These are phyloP conservation scores for Phoma sp. DNA, from an alignment of 2,329 filamentous ascomycete genomes.

Conservation along the genomic window DNA sequence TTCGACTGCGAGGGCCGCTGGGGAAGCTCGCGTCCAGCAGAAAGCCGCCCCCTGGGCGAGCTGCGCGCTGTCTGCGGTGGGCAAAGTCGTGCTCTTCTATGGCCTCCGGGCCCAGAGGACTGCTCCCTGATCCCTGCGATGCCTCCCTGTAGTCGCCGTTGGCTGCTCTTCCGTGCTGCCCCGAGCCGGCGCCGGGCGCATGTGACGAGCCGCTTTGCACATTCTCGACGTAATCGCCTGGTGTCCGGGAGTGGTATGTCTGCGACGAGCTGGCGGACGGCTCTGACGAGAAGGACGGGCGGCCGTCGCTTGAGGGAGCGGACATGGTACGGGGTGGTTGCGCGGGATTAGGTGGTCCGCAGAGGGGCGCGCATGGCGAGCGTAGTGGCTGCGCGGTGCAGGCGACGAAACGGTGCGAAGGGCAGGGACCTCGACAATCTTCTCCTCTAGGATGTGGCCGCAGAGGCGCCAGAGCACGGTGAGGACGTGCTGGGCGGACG, in stretches of 20 bases:
- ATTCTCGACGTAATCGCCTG: slow-evolving; percentile 31
- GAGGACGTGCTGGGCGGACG: slow-evolving; percentile 3
- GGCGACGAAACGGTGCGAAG: neutral
- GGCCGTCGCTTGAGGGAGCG: slow-evolving; percentile 41
- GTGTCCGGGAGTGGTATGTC: slow-evolving; percentile 39
- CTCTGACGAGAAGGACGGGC: slow-evolving; percentile 36
- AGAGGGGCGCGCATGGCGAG: slow-evolving; percentile 37
- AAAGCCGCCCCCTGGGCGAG: slow-evolving; percentile 52
- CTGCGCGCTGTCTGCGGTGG: slow-evolving; percentile 35
- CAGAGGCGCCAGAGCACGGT: slow-evolving; percentile 5
- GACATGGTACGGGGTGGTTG: slow-evolving; percentile 34
- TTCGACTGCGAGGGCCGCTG: slow-evolving; percentile 22
- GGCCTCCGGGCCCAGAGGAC: slow-evolving; percentile 28
- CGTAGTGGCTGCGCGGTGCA: neutral
- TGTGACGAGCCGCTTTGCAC: slow-evolving; percentile 37
- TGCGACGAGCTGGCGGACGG: slow-evolving; percentile 42
- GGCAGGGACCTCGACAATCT: neutral
- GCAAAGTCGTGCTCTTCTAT: slow-evolving; percentile 43
- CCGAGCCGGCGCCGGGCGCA: slow-evolving; percentile 24
- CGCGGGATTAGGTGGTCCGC: slow-evolving; percentile 31
- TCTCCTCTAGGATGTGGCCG: neutral
- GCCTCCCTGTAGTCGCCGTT: slow-evolving; percentile 10
- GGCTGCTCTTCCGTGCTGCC: slow-evolving; percentile 18
- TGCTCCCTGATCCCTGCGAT: slow-evolving; percentile 16
- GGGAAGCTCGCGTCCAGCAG: slow-evolving; percentile 53